Evolutionary conservation across 192 early-diverging fungal genomes (phyloP), one percentile per base, ranked within the genome.

Genomic region (Coemansia sp.): DNA sequence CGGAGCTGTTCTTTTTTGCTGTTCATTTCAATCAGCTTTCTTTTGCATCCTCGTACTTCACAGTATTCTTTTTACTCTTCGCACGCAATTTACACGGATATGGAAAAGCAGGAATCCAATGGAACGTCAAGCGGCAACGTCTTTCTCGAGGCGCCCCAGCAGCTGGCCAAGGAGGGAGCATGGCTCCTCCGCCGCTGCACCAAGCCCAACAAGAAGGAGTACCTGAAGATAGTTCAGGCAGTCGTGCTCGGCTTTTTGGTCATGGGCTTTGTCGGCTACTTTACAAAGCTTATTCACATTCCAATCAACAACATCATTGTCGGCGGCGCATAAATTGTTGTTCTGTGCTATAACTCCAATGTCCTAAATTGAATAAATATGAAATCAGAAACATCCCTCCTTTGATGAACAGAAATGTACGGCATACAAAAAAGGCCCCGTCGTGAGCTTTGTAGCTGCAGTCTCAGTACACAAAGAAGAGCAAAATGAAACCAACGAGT

Each of bases 301-400:
- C 98, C 98, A 63, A 98, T 99, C 88, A 98, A 98, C 91, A 98
- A 98, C 88, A 98, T 99, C 78, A 94, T 99, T 73, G 98, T 99
- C 36, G 80, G 80, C 46, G 80, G 80, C 23, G 80, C 80, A 43
- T 82, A 76, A 53, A 4, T 16, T 14, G 15, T 49, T 26, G 9
- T 8, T 53, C 26, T 23, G 8, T 30, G 30, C 30, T 30, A 30
- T 53, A 6, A 24, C 10, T 20, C 20, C 15, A 5, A 5, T 55
- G 49, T 51, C 35, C 36, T 23, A 16, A 24, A 26, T 49, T 24
- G 5, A 26, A 67, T 59, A 67, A 66, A 62, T 23, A 14, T 26
- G 20, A 49, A 53, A 6, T 14, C 24, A 30, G 7, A 26, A 46
- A 46, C 39, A 41, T 4, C 7, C 44, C 12, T 46, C 18, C 16